Evolutionary conservation across 73 alveolate species (phyloP).

Genomic region (Paramecium octaurelia): DNA sequence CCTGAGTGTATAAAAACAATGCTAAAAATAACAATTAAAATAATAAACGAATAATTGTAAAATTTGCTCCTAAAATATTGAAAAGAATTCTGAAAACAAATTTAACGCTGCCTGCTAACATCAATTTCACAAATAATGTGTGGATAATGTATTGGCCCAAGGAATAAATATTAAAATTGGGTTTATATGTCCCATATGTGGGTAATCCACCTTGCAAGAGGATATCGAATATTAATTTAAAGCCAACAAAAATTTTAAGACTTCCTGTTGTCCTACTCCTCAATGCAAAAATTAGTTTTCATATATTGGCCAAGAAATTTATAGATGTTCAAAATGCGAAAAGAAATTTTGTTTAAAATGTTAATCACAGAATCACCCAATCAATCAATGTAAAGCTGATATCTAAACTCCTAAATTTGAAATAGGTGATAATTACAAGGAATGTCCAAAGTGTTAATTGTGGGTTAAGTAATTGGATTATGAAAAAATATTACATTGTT

Average conservation of each 20-base stretch:
- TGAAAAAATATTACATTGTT: background rate
- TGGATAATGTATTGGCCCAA: background rate
- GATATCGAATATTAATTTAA: background rate
- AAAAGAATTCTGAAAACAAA: background rate
- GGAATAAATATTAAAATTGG: background rate
- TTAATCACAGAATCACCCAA: background rate
- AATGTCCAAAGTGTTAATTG: background rate
- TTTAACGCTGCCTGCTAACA: background rate
- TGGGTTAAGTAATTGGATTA: background rate
- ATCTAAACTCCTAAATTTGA: background rate
- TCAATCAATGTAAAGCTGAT: background rate
- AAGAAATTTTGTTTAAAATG: background rate
- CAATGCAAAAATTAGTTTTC: background rate
- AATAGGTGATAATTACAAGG: background rate
- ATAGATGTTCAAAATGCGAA: background rate
- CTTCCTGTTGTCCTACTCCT: background rate
- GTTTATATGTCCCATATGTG: background rate
- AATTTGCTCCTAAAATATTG: background rate
- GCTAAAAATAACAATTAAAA: background rate
- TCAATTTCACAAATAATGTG: background rate
- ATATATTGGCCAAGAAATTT: background rate
- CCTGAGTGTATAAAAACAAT: background rate
- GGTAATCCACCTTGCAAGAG: background rate
- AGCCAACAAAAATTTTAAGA: background rate
- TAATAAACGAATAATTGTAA: background rate